Percentiles rank a stretch among this genome's conserved stretches.
phyloP scores from a whole-genome alignment of 257 asterid species.

The Lycium barbarum region DNA sequence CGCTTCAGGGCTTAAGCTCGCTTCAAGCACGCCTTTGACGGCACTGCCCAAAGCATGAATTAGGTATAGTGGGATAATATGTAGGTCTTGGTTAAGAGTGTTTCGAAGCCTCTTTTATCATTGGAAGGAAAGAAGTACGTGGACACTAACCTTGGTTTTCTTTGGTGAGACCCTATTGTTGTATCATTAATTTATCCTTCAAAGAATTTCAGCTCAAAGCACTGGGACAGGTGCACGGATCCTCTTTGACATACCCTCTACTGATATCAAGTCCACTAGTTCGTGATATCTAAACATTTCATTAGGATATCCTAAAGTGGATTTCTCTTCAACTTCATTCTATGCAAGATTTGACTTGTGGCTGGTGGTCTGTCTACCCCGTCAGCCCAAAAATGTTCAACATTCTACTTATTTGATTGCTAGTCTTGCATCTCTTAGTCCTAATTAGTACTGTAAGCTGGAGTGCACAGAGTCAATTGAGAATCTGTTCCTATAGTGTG shows the following conservation, averaged over 20 bases:
- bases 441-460: not conserved
- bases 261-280: no score
- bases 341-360: not conserved
- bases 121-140: not conserved
- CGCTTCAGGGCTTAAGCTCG: no score
- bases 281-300: not conserved
- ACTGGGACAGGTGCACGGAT: not conserved
- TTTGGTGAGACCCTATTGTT: not conserved
- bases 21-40: no score
- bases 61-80: not conserved
- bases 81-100: slow-evolving; percentile 2
- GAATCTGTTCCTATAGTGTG: not conserved
- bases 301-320: not conserved
- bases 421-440: not conserved
- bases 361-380: not conserved
- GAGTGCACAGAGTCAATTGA: not conserved
- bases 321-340: not conserved
- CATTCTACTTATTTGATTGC: not conserved
- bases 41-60: not conserved
- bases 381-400: not conserved
- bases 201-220: not conserved
- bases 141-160: not conserved
- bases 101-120: slow-evolving; percentile 1
- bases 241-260: not conserved
- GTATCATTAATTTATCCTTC: slow-evolving; percentile 17